A percentile compares a stretch with the other conserved stretches of the same genome.
Conservation (phyloP, 1,284 basidiomycete species). For the Ceraceosorus guamensis region DNA sequence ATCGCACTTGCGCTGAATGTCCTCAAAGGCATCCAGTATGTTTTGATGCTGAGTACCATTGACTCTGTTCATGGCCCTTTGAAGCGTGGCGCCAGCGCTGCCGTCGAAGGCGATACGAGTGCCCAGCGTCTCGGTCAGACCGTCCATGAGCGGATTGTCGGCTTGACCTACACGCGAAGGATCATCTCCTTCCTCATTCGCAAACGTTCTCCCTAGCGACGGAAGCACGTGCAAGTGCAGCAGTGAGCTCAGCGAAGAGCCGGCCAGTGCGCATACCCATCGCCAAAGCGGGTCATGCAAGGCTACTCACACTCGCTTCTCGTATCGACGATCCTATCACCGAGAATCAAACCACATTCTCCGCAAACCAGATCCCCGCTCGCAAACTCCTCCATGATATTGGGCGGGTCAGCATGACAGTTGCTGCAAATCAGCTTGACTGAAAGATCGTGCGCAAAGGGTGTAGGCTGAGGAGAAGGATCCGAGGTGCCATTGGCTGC, state of each 20-base stretch:
- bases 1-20: conserved; percentile 87
- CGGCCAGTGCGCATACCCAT: neutral
- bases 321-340: conserved; percentile 94
- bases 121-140: conserved; percentile 85
- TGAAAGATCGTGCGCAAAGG: conserved; percentile 41
- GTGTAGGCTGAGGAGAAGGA: neutral
- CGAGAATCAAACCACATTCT: conserved; percentile 86
- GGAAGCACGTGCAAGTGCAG: conserved; percentile 2
- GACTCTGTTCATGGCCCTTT: conserved; percentile 71
- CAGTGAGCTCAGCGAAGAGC: conserved; percentile 4
- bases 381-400: conserved; percentile 94
- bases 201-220: conserved; percentile 70
- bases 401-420: conserved; percentile 82
- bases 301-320: conserved; percentile 70
- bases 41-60: conserved; percentile 72
- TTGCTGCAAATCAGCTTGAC: conserved; percentile 64
- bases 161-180: conserved; percentile 98
- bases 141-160: conserved; percentile 76
- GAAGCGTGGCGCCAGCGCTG: conserved; percentile 83
- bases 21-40: conserved; percentile 76
- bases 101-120: conserved; percentile 95
- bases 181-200: conserved; percentile 92
- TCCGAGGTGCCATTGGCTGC: neutral
- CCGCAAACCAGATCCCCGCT: conserved; percentile 96
- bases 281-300: neutral